Conservation (phyloP, 768 basidiomycete genomes). For the Auriscalpium vulgare region DNA sequence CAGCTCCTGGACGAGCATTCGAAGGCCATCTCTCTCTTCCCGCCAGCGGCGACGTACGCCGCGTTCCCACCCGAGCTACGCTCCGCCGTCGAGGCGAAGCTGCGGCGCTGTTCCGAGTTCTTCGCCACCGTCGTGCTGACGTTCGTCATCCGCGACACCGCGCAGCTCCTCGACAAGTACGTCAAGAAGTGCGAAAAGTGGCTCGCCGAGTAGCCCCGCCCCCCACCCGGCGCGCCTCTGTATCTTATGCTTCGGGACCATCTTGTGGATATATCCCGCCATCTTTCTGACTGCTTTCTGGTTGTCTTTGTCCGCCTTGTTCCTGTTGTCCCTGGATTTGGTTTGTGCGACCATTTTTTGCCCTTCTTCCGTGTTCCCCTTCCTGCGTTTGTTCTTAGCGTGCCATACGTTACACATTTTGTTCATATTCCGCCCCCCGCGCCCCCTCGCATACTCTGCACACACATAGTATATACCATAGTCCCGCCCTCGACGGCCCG, state of each 20-base stretch:
- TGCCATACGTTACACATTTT: not conserved
- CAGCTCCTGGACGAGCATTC: slow-evolving; percentile 88
- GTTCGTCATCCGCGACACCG: slow-evolving; percentile 84
- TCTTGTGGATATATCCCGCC: slow-evolving; percentile 23
- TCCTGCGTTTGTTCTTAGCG: not conserved
- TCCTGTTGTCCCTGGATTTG: not conserved
- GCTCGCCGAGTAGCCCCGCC: slow-evolving; percentile 57
- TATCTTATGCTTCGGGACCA: slow-evolving; percentile 25
- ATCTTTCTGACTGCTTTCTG: slow-evolving; percentile 14
- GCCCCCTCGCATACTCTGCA: not conserved
- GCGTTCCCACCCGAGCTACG: slow-evolving; percentile 62
- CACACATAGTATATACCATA: not conserved
- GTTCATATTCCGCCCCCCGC: not conserved
- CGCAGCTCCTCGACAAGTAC: slow-evolving; percentile 84
- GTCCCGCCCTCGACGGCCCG: not conserved
- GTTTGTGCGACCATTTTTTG: not conserved
- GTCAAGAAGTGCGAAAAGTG: slow-evolving; percentile 91
- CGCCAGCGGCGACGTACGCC: slow-evolving; percentile 64
- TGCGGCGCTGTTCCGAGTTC: slow-evolving; percentile 83
- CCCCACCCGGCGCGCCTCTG: slow-evolving; percentile 3
- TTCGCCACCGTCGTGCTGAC: slow-evolving; percentile 83
- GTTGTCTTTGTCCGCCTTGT: not conserved
- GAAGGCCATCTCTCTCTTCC: slow-evolving; percentile 57
- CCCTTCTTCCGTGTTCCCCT: not conserved
- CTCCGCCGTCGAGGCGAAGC: slow-evolving; percentile 56